Evolutionary conservation across 805 yeast species (phyloP), one percentile per base, ranked within the genome.

Genomic region (Scheffersomyces coipomensis): DNA sequence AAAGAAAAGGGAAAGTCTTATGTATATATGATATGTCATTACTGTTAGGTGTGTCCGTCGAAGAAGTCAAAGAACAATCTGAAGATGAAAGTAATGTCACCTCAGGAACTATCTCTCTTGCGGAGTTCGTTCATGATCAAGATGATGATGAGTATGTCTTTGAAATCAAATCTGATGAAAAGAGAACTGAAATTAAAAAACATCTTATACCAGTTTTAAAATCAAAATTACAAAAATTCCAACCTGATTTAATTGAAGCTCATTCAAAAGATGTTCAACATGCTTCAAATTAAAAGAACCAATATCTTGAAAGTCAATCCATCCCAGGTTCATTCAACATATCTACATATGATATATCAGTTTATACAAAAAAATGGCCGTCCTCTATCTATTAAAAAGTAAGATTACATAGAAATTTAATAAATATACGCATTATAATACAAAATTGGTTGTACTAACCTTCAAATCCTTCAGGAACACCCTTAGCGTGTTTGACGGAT

Each of bases 401-500:
- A 25, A 33, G n/a, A n/a, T n/a, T 29, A 27, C 16, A 33, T 42
- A 42, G 32, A 13, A 26, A 35, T 29, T 29, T 30, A 27, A 38
- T 13, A 43, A 37, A 43, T 30, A 35, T 29, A 34, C 32, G 18
- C n/a, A n/a, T n/a, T n/a, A 11, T 24, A 31, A 33, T 21, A 24
- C 31, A 39, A n/a, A n/a, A n/a, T n/a, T n/a, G n/a, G n/a, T n/a
- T n/a, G n/a, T n/a, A n/a, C 11, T 29, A 13, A n/a, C 46, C 63
- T 46, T 66, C 78, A 60, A 89, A 89, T 6, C 95, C 95, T 38
- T 83, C 85, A 2, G 97, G 97, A 10, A 88, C 96, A 6, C 95
- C 96, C 44, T 76, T 76, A 0, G 96, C 96, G 47, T 81, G 88
- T 37, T 73, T 66, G 61, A 71, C 75, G 76, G 43, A 64, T 48